Percentiles rank a stretch among this genome's conserved stretches.
These are phyloP conservation scores for Talinum fruticosum DNA, from an alignment of 148 eudicot species.

Conservation along the genomic window DNA sequence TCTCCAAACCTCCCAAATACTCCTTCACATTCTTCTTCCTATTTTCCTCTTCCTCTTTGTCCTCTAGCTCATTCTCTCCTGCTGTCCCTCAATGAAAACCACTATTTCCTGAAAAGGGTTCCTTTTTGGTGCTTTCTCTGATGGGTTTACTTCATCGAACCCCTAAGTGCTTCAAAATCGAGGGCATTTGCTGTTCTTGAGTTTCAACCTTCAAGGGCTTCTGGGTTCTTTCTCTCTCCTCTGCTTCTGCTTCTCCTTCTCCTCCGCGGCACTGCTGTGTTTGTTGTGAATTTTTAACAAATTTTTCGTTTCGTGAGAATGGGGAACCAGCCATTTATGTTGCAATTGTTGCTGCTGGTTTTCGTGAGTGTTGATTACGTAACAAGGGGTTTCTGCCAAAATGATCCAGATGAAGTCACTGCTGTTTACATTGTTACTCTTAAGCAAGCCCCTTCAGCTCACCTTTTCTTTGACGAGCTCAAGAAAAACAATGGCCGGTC, in stretches of 20 bases:
- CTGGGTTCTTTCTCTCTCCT: neutral
- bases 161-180: conserved; percentile 8
- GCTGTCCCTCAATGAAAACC: too few species aligned
- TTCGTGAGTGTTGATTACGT: conserved; percentile 26
- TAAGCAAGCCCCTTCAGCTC: conserved; percentile 72
- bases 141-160: conserved; percentile 11
- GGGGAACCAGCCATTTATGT: conserved; percentile 10
- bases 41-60: conserved; percentile 11
- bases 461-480: conserved; percentile 38
- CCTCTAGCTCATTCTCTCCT: neutral
- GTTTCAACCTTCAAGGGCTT: neutral
- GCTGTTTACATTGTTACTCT: conserved; percentile 86
- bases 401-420: conserved; percentile 35
- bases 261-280: neutral
- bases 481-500: conserved; percentile 22
- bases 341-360: conserved; percentile 23
- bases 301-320: conserved; percentile 11
- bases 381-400: conserved; percentile 32
- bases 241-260: neutral
- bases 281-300: neutral
- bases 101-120: conserved; percentile 1
- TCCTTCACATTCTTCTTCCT: conserved; percentile 19
- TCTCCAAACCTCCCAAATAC: neutral
- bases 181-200: conserved; percentile 16
- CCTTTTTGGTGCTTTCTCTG: neutral